These are phyloP conservation scores for Fusarium odoratissimum DNA, from an alignment of 2,329 filamentous ascomycete genomes.

Conservation along the genomic window DNA sequence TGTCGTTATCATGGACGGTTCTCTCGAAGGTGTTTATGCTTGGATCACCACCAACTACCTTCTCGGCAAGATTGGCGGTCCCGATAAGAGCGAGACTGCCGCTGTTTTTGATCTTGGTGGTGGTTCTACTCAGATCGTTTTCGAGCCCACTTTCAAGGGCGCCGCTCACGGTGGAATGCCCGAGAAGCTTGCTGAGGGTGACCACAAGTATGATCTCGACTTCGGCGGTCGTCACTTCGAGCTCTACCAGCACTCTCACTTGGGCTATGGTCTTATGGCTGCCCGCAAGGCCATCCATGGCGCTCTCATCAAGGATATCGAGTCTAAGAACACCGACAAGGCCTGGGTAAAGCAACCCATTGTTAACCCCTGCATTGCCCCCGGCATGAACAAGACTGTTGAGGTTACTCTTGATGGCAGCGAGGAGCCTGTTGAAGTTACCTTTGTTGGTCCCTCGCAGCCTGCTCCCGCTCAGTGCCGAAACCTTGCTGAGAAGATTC, in stretches of 20 bases:
- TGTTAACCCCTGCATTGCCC: slow-evolving; percentile 86
- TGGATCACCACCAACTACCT: slow-evolving; percentile 99
- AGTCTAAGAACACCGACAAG: slow-evolving; percentile 66
- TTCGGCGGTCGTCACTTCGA: slow-evolving; percentile 93
- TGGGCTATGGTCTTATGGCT: slow-evolving; percentile 96
- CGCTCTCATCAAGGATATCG: slow-evolving; percentile 76
- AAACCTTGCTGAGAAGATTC: slow-evolving; percentile 86
- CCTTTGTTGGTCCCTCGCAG: slow-evolving; percentile 85
- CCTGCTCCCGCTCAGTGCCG: slow-evolving; percentile 88
- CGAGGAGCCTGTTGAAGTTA: slow-evolving; percentile 70
- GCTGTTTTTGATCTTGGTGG: slow-evolving; percentile 97
- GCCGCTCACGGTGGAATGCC: slow-evolving; percentile 82
- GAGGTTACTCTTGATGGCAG: slow-evolving; percentile 77
- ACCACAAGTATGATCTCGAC: slow-evolving; percentile 93
- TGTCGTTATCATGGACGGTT: slow-evolving; percentile 97
- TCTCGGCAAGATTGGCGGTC: slow-evolving; percentile 94
- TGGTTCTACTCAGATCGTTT: slow-evolving; percentile 98
- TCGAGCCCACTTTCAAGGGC: slow-evolving; percentile 91
- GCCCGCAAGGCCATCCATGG: slow-evolving; percentile 89
- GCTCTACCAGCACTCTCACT: slow-evolving; percentile 97
- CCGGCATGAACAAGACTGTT: slow-evolving; percentile 80
- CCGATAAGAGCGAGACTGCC: slow-evolving; percentile 89
- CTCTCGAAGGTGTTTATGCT: slow-evolving; percentile 96
- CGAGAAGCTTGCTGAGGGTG: slow-evolving; percentile 84
- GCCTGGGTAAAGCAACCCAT: slow-evolving; percentile 79